Conservation (phyloP, 345 rosid genomes). For the Aethionema arabicum region DNA sequence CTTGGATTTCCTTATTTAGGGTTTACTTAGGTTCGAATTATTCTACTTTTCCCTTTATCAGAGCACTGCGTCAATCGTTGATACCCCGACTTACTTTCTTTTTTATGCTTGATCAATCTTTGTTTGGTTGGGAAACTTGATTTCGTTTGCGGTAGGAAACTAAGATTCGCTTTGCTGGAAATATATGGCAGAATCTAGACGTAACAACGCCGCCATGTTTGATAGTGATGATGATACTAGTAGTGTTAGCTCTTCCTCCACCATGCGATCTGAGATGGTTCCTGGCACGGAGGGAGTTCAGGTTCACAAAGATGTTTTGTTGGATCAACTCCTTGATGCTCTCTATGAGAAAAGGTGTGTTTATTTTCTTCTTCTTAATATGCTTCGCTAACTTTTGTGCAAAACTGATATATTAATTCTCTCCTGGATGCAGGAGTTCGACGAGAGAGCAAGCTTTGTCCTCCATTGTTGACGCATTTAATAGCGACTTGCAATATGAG, state of each 20-base stretch:
- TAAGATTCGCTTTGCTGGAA: constrained; percentile 4
- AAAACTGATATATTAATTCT: constrained; percentile 14
- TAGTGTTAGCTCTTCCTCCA: constrained; percentile 76
- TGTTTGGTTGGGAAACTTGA: background rate
- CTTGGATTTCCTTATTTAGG: constrained; percentile 13
- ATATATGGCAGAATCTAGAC: constrained; percentile 26
- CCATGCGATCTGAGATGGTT: constrained; percentile 57
- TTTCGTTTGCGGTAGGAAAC: background rate
- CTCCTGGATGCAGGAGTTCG: constrained; percentile 56
- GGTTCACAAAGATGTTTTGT: constrained; percentile 56
- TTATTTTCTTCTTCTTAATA: background rate
- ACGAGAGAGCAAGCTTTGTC: constrained; percentile 83
- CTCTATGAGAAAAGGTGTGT: constrained; percentile 71
- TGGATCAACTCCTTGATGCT: constrained; percentile 85
- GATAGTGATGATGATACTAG: constrained; percentile 82
- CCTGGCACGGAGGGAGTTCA: constrained; percentile 59
- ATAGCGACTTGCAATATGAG: constrained; percentile 60
- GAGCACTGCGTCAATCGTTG: background rate
- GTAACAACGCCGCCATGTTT: constrained; percentile 42
- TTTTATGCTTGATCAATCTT: background rate
- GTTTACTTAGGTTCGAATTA: constrained; percentile 2
- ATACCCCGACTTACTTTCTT: too few species aligned
- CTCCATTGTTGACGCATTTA: constrained; percentile 69
- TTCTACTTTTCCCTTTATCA: background rate
- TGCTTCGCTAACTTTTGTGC: background rate